Base-by-base conservation (phyloP, 73 alveolate species). In the Stentor coeruleus region DNA sequence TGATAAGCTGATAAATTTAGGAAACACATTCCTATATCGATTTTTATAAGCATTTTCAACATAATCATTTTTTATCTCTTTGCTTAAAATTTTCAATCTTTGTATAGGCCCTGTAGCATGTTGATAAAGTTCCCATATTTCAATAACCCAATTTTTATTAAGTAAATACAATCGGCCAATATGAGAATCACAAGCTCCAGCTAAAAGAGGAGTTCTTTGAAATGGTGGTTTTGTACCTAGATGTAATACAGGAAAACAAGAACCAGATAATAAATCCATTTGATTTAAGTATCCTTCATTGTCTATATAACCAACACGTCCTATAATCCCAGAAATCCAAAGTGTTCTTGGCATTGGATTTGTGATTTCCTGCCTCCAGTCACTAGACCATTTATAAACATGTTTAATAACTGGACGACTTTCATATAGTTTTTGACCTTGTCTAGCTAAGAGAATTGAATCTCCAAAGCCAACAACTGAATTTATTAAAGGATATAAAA, bases 171-270 rank as follows among this genome's bases (percentile, higher is more conserved):
- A 81, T 31, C 93, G 83, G 3, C 88, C 88, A 35, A 85, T 59
- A 3, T 80, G 66, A 41, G 80, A 40, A 49, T 88, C 93, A 60
- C 90, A 84, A 3, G 87, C 89, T 82, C 82, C 42, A 58, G 81
- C 93, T 58, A 88, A 81, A 26, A 88, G 77, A 39, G 87, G 91
- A 35, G 79, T 77, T 39, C 77, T 88, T 73, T 85, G 87, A 3
- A 88, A 84, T 20, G 93, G 93, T 15, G 93, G 91, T 66, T 89
- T 84, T 14, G 93, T 88, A 3, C 93, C 93, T 4, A 88, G 79
- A 58, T 80, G 82, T 14, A 88, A 84, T 39, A 82, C 57, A 38
- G 88, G 81, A 3, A 82, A 60, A 31, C 87, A 30, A 33, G 58
- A 3, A 30, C 77, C 84, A 4, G 93, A 73, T 31, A 89, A 83